phyloP scores from a whole-genome alignment of 768 basidiomycete species.

The Boletus bicolor region DNA sequence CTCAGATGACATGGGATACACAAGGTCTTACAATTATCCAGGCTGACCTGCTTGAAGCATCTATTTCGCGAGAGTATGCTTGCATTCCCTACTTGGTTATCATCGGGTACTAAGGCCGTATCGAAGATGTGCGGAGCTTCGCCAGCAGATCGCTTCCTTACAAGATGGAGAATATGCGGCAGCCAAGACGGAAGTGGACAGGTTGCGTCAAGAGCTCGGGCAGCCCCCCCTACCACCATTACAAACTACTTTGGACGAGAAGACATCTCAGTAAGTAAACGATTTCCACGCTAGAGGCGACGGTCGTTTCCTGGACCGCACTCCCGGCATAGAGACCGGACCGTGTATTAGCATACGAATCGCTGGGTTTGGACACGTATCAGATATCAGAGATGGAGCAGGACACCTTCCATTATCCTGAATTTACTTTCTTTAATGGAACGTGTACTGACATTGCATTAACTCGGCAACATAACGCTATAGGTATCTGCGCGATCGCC shows the following conservation, averaged over 20 bases:
- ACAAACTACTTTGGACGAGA: slow-evolving; percentile 74
- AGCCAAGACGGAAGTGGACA: slow-evolving; percentile 76
- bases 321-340: slow-evolving; percentile 3
- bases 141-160: slow-evolving; percentile 59
- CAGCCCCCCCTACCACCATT: slow-evolving; percentile 70
- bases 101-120: slow-evolving; percentile 8
- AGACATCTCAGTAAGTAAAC: slow-evolving; percentile 45
- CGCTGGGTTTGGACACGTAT: slow-evolving; percentile 1
- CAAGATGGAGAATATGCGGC: slow-evolving; percentile 74
- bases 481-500: slow-evolving; percentile 63
- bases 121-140: slow-evolving; percentile 61
- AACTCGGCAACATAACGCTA: slow-evolving; percentile 7
- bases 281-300: slow-evolving; percentile 11
- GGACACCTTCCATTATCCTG: background rate
- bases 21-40: slow-evolving; percentile 17
- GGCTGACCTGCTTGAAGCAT: slow-evolving; percentile 68
- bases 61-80: slow-evolving; percentile 66
- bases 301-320: slow-evolving; percentile 1
- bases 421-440: background rate
- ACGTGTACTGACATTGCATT: slow-evolving; percentile 15
- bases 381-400: background rate
- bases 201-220: slow-evolving; percentile 71
- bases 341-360: background rate
- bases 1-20: slow-evolving; percentile 2
- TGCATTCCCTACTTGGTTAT: slow-evolving; percentile 2